phyloP scores from a whole-genome alignment of 2,329 filamentous ascomycete species.

The Hortaea sp. region DNA sequence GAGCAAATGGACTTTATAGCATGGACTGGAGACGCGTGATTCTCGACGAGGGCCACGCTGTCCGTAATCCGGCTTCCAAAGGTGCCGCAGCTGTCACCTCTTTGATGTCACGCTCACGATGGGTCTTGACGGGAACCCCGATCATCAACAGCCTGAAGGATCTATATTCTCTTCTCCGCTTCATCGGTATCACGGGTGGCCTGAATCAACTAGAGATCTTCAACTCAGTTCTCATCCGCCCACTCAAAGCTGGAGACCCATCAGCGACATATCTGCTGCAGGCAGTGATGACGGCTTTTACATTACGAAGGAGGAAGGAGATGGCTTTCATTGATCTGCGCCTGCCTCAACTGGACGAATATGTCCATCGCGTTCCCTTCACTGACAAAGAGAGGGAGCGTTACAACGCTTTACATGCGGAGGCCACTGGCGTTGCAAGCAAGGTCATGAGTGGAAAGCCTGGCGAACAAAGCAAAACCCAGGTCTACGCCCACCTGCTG shows the following conservation, averaged over 20 bases:
- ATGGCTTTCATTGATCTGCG: slow-evolving; percentile 81
- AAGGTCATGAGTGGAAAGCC: slow-evolving; percentile 42
- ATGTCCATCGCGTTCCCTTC: slow-evolving; percentile 65
- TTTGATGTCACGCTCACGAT: slow-evolving; percentile 60
- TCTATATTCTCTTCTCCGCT: slow-evolving; percentile 55
- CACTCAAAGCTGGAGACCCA: slow-evolving; percentile 49
- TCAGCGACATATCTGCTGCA: slow-evolving; percentile 57
- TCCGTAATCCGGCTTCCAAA: slow-evolving; percentile 68
- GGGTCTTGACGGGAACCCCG: slow-evolving; percentile 62
- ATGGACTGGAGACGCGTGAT: slow-evolving; percentile 69
- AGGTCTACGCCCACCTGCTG: slow-evolving; percentile 63
- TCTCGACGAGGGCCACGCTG: slow-evolving; percentile 73
- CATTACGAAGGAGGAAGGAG: slow-evolving; percentile 71
- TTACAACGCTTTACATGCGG: slow-evolving; percentile 64
- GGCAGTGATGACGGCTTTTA: slow-evolving; percentile 68
- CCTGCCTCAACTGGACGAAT: slow-evolving; percentile 67
- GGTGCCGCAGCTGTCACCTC: slow-evolving; percentile 57
- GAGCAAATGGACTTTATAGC: slow-evolving; percentile 47
- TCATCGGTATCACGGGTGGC: slow-evolving; percentile 64
- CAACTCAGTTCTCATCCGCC: slow-evolving; percentile 50
- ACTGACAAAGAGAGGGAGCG: slow-evolving; percentile 62
- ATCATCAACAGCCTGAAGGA: slow-evolving; percentile 22
- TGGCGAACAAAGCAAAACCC: slow-evolving; percentile 16
- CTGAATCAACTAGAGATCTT: slow-evolving; percentile 66
- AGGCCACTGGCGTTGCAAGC: slow-evolving; percentile 63